Percentiles rank a stretch among this genome's conserved stretches.
phyloP scores from a whole-genome alignment of 1,284 basidiomycete species.

The Leccinum laetum region DNA sequence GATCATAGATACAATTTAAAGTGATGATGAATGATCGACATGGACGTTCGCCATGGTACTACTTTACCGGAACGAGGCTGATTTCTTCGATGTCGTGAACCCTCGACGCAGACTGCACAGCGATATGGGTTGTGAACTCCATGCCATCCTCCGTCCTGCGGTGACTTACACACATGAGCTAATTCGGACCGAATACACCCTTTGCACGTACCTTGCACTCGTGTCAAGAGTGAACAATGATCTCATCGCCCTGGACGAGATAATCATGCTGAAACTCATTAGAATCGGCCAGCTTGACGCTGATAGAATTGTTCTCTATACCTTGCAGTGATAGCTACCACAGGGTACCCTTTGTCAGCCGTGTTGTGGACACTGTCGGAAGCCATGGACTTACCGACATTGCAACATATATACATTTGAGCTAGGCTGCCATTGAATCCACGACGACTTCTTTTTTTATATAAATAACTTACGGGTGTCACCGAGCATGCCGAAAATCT shows the following conservation, averaged over 20 bases:
- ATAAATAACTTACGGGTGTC: constrained; percentile 5
- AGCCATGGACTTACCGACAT: constrained; percentile 8
- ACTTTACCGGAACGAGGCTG: neutral
- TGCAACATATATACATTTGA: neutral
- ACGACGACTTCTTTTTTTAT: neutral
- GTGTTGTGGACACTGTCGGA: neutral
- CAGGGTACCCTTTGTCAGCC: neutral
- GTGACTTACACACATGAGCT: constrained; percentile 7
- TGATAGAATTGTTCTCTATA: neutral
- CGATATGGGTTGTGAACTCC: constrained; percentile 19
- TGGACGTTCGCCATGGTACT: neutral
- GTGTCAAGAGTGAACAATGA: constrained; percentile 6
- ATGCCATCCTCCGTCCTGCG: neutral
- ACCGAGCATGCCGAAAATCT: constrained; percentile 7
- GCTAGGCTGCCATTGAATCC: constrained; percentile 2
- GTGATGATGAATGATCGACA: neutral
- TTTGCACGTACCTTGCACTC: constrained; percentile 7
- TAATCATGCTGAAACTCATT: constrained; percentile 8
- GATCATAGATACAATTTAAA: neutral
- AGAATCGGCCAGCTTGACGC: neutral
- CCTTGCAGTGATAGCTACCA: constrained; percentile 14
- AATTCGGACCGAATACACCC: neutral
- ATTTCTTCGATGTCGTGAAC: neutral
- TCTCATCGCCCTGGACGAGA: constrained; percentile 15
- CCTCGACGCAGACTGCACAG: neutral